These are phyloP conservation scores for Peltaster fructicola DNA, from an alignment of 2,329 filamentous ascomycete genomes.

Conservation along the genomic window DNA sequence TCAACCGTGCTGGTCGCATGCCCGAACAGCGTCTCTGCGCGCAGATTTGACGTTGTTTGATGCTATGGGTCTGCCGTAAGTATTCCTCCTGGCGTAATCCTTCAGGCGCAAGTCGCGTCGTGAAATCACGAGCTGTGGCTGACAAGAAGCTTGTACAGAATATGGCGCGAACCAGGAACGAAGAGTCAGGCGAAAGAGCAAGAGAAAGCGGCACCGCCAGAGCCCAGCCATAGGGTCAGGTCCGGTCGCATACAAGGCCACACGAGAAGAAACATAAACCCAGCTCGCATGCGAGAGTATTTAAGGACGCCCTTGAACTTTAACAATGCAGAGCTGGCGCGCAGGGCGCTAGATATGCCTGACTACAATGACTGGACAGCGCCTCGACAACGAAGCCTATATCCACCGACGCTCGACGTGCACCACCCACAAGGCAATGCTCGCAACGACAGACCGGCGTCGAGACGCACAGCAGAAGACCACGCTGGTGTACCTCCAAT, in stretches of 20 bases:
- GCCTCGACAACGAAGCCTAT: slow-evolving; percentile 10
- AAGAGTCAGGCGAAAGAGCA: slow-evolving; percentile 3
- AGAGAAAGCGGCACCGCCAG: no score
- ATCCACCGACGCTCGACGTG: slow-evolving; percentile 8
- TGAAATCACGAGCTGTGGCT: slow-evolving; percentile 2
- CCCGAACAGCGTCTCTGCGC: no score
- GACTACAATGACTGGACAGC: slow-evolving; percentile 9
- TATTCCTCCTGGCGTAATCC: slow-evolving; percentile 8
- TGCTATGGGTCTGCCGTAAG: slow-evolving; percentile 34
- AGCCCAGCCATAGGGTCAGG: no score
- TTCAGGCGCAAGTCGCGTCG: slow-evolving; percentile 4
- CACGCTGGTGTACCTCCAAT: slow-evolving; percentile 14
- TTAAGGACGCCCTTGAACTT: neutral
- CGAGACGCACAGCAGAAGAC: no score
- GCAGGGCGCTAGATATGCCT: slow-evolving; percentile 14
- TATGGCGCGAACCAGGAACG: slow-evolving; percentile 2
- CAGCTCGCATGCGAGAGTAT: neutral
- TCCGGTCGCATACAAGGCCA: slow-evolving; percentile 1
- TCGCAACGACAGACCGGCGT: no score
- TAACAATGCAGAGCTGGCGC: slow-evolving; percentile 12
- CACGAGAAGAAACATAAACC: slow-evolving; percentile 1
- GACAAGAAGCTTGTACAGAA: slow-evolving; percentile 2
- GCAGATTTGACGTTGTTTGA: no score
- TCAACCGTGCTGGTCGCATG: slow-evolving; percentile 6
- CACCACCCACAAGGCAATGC: slow-evolving; percentile 7